Percentiles rank a stretch among this genome's conserved stretches.
These are phyloP conservation scores for Zygoascus flipseniorum DNA, from an alignment of 805 yeast species.

Conservation along the genomic window DNA sequence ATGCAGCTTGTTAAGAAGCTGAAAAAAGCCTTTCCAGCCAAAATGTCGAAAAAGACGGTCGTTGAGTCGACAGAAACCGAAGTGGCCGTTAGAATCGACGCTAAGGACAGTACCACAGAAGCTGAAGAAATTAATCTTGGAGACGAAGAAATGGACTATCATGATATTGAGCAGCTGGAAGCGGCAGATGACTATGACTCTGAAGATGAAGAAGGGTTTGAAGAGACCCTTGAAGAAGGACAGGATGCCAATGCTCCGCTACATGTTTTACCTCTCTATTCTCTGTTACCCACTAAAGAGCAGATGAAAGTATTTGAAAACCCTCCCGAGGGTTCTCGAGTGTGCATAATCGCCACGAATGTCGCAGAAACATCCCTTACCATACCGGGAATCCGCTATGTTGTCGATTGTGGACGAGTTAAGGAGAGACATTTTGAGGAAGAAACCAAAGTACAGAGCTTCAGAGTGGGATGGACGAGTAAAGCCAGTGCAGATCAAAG, in stretches of 20 bases:
- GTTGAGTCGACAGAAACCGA: conserved; percentile 15
- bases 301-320: conserved; percentile 86
- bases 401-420: conserved; percentile 89
- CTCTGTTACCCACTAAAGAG: conserved; percentile 85
- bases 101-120: conserved; percentile 63
- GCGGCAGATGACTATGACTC: conserved; percentile 33
- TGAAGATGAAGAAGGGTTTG: conserved; percentile 51
- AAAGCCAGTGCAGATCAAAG: conserved; percentile 96
- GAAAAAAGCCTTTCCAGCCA: conserved; percentile 58
- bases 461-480: conserved; percentile 83
- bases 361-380: conserved; percentile 97
- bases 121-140: conserved; percentile 75
- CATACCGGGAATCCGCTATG: conserved; percentile 90
- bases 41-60: conserved; percentile 21
- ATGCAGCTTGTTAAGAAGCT: conserved; percentile 62
- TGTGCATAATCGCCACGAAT: conserved; percentile 92
- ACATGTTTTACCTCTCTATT: conserved; percentile 85
- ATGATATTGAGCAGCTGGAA: conserved; percentile 12
- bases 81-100: conserved; percentile 40
- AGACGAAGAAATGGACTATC: conserved; percentile 17
- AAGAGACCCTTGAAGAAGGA: conserved; percentile 48
- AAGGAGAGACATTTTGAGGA: conserved; percentile 81
- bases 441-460: conserved; percentile 85
- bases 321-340: conserved; percentile 78
- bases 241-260: conserved; percentile 72